phyloP scores from a whole-genome alignment of 768 basidiomycete genomes.

The Collybia mongolica region DNA sequence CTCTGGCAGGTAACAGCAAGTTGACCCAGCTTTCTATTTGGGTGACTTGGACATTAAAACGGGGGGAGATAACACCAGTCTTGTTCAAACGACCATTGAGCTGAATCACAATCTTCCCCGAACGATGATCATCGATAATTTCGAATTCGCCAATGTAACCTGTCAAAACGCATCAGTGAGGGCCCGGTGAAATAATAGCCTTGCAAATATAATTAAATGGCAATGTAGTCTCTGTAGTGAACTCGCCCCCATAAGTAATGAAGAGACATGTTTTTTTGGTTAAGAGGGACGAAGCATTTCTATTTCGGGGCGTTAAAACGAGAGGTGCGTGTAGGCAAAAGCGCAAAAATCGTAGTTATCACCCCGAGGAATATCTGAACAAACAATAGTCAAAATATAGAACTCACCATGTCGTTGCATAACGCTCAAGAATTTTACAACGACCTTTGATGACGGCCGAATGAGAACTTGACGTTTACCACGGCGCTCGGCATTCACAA shows the following conservation, averaged over 20 bases:
- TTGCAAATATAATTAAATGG: constrained; percentile 1
- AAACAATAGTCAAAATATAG: constrained; percentile 11
- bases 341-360: constrained; percentile 85
- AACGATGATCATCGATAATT: constrained; percentile 98
- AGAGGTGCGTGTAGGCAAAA: constrained; percentile 56
- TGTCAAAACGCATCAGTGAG: constrained; percentile 26
- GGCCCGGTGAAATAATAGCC: constrained; percentile 1
- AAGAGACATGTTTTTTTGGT: constrained; percentile 60
- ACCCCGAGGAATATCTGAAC: constrained; percentile 47
- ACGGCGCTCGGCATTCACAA: constrained; percentile 99
- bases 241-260: constrained; percentile 38
- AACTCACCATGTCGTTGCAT: constrained; percentile 97
- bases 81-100: constrained; percentile 99
- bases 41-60: constrained; percentile 92
- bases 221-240: constrained; percentile 57
- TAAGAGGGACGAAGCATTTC: constrained; percentile 45
- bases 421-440: constrained; percentile 95
- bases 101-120: constrained; percentile 97
- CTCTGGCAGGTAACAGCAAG: constrained; percentile 92
- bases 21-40: constrained; percentile 98
- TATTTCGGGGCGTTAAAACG: constrained; percentile 88
- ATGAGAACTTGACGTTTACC: constrained; percentile 99
- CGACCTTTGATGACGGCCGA: constrained; percentile 96
- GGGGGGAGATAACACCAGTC: constrained; percentile 99
- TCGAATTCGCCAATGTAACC: constrained; percentile 99